Evolutionary conservation across 768 basidiomycete genomes (phyloP).

Genomic region (Holtermannia corniformis): DNA sequence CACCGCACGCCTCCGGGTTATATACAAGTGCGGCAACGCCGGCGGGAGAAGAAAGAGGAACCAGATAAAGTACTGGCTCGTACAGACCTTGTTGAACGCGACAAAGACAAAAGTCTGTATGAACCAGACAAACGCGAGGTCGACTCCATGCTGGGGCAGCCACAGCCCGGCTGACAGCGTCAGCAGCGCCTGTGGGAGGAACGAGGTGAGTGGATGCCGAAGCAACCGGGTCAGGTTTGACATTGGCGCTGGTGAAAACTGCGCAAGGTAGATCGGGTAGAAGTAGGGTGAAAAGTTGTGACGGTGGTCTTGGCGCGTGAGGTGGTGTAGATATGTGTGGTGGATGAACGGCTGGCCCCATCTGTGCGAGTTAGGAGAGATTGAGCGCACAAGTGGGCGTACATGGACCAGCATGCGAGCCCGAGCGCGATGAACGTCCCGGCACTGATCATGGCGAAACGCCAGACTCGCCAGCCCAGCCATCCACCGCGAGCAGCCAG

Average conservation of each 20-base stretch:
- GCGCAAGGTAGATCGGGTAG: conserved; percentile 83
- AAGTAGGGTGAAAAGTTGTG: conserved; percentile 99
- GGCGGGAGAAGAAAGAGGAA: conserved; percentile 81
- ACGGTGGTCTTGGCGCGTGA: conserved; percentile 82
- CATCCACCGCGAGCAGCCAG: conserved; percentile 20
- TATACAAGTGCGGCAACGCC: conserved; percentile 57
- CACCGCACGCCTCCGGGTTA: conserved; percentile 46
- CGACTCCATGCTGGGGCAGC: conserved; percentile 47
- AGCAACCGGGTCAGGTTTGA: conserved; percentile 23
- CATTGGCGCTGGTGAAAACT: conserved; percentile 46
- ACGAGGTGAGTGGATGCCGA: conserved; percentile 65
- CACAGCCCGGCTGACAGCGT: conserved; percentile 64
- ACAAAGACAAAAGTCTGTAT: conserved; percentile 84
- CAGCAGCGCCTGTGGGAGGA: conserved; percentile 71
- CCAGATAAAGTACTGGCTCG: conserved; percentile 99
- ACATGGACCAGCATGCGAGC: conserved; percentile 64
- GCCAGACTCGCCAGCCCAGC: conserved; percentile 45
- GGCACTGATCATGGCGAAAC: conserved; percentile 62
- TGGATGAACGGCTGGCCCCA: conserved; percentile 91
- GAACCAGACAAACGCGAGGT: conserved; percentile 78
- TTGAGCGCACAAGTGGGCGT: conserved; percentile 38
- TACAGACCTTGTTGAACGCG: conserved; percentile 97
- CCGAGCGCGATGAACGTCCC: conserved; percentile 59
- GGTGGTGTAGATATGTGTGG: conserved; percentile 88
- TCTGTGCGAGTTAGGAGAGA: conserved; percentile 44